Evolutionary conservation across 2,329 filamentous ascomycete genomes (phyloP).

Genomic region (Escovopsis sp.): DNA sequence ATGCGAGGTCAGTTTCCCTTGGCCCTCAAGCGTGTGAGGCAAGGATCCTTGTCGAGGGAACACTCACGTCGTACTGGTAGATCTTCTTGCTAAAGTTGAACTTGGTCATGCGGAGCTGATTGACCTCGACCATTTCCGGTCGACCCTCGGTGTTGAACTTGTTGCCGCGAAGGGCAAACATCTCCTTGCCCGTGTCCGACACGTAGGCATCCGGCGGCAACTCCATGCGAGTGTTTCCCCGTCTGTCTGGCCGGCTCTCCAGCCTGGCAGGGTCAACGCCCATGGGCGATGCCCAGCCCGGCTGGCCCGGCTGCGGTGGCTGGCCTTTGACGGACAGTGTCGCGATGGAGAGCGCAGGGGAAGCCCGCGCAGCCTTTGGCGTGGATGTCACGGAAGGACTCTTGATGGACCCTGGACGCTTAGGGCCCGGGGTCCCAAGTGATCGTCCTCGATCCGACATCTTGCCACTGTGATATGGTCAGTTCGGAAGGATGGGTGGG

Average conservation of each 20-base stretch:
- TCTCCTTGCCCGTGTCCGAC: constrained; percentile 16
- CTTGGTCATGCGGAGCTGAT: constrained; percentile 55
- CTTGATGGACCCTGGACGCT: neutral
- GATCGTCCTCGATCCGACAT: constrained; percentile 21
- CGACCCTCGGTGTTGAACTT: constrained; percentile 43
- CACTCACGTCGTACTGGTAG: constrained; percentile 72
- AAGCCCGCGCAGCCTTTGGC: constrained; percentile 5
- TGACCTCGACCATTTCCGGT: constrained; percentile 42
- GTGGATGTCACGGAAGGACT: neutral
- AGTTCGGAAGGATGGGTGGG: neutral
- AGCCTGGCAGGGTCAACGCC: constrained; percentile 30
- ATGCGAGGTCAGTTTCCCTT: constrained; percentile 1
- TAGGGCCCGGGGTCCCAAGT: constrained; percentile 6
- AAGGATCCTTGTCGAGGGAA: neutral
- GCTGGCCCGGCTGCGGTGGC: too few species aligned
- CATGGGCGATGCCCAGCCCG: constrained; percentile 15
- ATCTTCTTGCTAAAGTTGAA: constrained; percentile 45
- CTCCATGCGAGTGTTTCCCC: constrained; percentile 34
- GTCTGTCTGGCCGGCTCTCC: constrained; percentile 13
- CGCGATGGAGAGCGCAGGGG: constrained; percentile 5
- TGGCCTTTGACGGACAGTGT: constrained; percentile 1
- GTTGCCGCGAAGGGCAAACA: constrained; percentile 19
- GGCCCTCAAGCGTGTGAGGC: too few species aligned
- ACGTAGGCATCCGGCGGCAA: constrained; percentile 42
- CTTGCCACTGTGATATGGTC: neutral